These are phyloP conservation scores for Rhizopus microsporus DNA, from an alignment of 371 early-diverging fungal genomes.

Conservation along the genomic window DNA sequence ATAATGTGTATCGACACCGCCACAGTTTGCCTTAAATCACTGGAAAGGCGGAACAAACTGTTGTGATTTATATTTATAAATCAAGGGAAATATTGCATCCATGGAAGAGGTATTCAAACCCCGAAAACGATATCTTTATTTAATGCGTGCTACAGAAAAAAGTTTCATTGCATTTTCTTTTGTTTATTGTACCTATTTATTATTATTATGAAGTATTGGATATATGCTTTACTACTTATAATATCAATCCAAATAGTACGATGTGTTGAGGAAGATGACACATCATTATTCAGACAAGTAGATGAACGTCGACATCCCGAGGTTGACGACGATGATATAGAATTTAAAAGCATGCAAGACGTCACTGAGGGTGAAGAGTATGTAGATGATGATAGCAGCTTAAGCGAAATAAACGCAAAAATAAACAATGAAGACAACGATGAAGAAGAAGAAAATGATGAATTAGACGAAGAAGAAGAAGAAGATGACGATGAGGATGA, in stretches of 20 bases:
- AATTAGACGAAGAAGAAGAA: constrained; percentile 1
- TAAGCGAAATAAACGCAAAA: constrained; percentile 5
- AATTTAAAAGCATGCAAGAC: constrained; percentile 22
- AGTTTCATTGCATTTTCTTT: too few species aligned
- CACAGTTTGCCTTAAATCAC: too few species aligned
- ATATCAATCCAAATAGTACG: background rate
- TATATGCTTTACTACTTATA: background rate
- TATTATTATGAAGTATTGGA: background rate
- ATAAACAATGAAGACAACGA: constrained; percentile 3
- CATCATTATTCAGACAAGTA: constrained; percentile 15
- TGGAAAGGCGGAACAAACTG: too few species aligned
- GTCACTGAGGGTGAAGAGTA: constrained; percentile 13
- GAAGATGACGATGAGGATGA: constrained; percentile 17
- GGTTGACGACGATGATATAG: constrained; percentile 20
- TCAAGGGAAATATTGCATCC: too few species aligned
- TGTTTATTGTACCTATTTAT: background rate
- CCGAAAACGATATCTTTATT: too few species aligned
- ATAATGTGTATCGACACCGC: too few species aligned
- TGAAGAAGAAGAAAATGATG: constrained; percentile 3
- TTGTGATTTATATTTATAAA: too few species aligned
- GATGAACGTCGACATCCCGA: constrained; percentile 5
- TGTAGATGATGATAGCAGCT: constrained; percentile 8
- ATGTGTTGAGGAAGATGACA: constrained; percentile 13
- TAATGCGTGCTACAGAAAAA: too few species aligned
- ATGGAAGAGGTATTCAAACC: too few species aligned